Percentiles rank a stretch among this genome's conserved stretches.
phyloP scores from a whole-genome alignment of 768 basidiomycete species.

The Royoungia palumana region DNA sequence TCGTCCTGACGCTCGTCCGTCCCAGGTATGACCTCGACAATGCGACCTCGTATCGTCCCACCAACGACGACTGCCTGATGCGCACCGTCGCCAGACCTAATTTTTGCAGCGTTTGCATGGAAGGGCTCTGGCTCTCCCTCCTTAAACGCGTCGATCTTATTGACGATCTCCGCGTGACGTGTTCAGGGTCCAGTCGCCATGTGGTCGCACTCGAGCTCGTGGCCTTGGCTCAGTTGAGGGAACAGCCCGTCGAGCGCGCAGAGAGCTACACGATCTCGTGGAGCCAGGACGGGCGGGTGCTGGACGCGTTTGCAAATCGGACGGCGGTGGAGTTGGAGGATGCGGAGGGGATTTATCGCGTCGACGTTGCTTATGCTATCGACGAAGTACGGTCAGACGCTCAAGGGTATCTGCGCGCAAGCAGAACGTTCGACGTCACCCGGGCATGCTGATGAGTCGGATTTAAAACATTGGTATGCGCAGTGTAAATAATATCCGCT shows the following conservation, averaged over 20 bases:
- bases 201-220: conserved; percentile 50
- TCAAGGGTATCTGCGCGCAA: conserved; percentile 30
- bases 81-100: conserved; percentile 64
- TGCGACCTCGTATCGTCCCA: conserved; percentile 71
- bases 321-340: conserved; percentile 45
- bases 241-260: conserved; percentile 22
- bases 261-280: conserved; percentile 59
- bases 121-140: conserved; percentile 70
- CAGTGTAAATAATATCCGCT: conserved; percentile 8
- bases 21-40: conserved; percentile 56
- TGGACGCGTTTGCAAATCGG: conserved; percentile 48
- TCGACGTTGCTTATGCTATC: conserved; percentile 50
- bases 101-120: conserved; percentile 72
- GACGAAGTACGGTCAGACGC: conserved; percentile 55
- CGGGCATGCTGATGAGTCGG: not conserved
- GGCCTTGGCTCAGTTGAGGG: conserved; percentile 57
- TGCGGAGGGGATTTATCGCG: conserved; percentile 40
- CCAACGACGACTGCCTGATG: conserved; percentile 83
- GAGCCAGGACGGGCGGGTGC: conserved; percentile 43
- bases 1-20: not conserved
- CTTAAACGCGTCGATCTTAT: conserved; percentile 59
- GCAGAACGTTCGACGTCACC: conserved; percentile 13
- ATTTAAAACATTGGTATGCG: not conserved
- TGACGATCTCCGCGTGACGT: conserved; percentile 47
- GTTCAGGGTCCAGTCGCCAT: conserved; percentile 31